phyloP scores from a whole-genome alignment of 257 asterid genomes.

The Przewalskia tangutica region DNA sequence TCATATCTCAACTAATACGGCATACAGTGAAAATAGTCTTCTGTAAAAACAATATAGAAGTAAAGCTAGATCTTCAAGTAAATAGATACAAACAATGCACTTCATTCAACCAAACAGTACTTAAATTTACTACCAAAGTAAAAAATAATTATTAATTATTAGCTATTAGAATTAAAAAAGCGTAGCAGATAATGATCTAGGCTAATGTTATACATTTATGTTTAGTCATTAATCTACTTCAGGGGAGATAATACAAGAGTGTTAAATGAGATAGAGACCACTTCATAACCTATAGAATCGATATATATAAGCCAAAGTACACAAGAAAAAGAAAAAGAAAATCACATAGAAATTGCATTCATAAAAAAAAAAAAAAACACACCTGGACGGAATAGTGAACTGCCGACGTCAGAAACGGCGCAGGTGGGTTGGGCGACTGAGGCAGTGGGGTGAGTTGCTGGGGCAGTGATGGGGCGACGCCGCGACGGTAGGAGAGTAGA shows the following conservation, averaged over 20 bases:
- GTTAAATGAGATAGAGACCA: not conserved
- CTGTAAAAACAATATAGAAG: too few relatives aligned
- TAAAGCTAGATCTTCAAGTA: too few relatives aligned
- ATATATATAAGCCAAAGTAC: too few relatives aligned
- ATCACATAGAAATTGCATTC: too few relatives aligned
- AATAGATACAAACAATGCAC: not conserved
- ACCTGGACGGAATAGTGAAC: too few relatives aligned
- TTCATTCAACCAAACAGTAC: not conserved
- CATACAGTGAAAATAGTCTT: not conserved
- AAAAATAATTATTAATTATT: not conserved
- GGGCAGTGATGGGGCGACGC: too few relatives aligned
- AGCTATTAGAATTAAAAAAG: not conserved
- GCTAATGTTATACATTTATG: not conserved
- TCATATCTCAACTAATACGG: not conserved
- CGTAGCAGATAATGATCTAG: not conserved
- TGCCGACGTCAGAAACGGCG: too few relatives aligned
- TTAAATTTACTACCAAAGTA: not conserved
- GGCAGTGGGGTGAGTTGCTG: too few relatives aligned
- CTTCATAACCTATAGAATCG: not conserved
- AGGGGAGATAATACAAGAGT: not conserved
- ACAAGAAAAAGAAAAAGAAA: too few relatives aligned
- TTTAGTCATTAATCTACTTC: not conserved
- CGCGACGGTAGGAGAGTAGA: too few relatives aligned
- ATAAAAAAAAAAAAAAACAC: too few relatives aligned
- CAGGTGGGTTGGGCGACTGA: too few relatives aligned